Percentiles rank a stretch among this genome's conserved stretches.
These are phyloP conservation scores for Pseudogymnoascus sp. DNA, from an alignment of 2,329 filamentous ascomycete genomes.

Conservation along the genomic window DNA sequence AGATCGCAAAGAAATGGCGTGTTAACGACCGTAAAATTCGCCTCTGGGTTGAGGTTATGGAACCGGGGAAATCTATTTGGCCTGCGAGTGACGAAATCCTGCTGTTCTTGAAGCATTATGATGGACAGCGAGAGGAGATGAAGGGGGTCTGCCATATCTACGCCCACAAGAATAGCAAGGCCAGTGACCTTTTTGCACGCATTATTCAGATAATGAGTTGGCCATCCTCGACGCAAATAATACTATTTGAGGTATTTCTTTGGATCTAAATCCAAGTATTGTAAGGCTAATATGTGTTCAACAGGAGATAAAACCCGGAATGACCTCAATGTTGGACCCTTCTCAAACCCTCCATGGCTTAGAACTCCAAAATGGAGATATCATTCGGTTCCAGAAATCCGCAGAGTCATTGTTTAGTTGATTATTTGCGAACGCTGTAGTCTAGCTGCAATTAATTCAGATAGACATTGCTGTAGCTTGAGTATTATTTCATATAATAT, in stretches of 20 bases:
- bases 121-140: conserved; percentile 66
- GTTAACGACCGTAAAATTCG: conserved; percentile 49
- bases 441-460: no score
- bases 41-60: conserved; percentile 55
- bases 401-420: conserved; percentile 24
- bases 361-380: conserved; percentile 94
- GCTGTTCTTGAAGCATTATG: conserved; percentile 88
- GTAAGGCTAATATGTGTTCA: conserved; percentile 18
- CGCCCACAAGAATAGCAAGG: conserved; percentile 77
- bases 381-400: conserved; percentile 80
- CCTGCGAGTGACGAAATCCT: conserved; percentile 60
- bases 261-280: neutral
- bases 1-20: conserved; percentile 31
- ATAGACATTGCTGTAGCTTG: neutral
- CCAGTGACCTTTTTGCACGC: conserved; percentile 69
- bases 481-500: neutral
- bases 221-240: conserved; percentile 56
- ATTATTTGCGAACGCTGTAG: neutral
- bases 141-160: conserved; percentile 77
- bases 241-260: conserved; percentile 64
- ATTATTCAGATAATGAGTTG: conserved; percentile 82
- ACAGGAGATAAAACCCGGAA: conserved; percentile 88
- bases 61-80: conserved; percentile 68
- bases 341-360: conserved; percentile 84
- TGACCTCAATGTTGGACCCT: conserved; percentile 91